Base-by-base conservation (phyloP, 495 filamentous ascomycete species). In the Bathelium albidoporum region DNA sequence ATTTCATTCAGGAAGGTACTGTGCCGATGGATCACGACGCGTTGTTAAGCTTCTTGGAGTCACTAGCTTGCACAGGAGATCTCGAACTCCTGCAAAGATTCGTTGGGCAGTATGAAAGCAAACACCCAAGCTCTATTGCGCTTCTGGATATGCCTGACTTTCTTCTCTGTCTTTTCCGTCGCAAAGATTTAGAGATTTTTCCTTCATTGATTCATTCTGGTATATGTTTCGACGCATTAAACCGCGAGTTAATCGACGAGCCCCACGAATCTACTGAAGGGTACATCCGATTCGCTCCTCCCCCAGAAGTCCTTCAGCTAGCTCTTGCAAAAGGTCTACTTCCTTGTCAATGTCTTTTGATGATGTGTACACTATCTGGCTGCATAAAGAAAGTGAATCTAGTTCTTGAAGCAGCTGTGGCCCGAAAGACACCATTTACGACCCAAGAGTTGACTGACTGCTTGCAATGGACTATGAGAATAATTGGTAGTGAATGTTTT, bases 271-370 rank as follows among this genome's bases (percentile, higher is more conserved):
- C 29, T 20, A 24, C 0, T 12, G 16, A 10, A 55, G 0, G 5
- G 24, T 26, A n/a, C 12, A 24, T 9, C 49, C 5, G 12, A 2
- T 28, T 55, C 2, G 26, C 5, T 28, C 24, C 9, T 55, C 24
- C 20, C 49, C 49, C 49, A 1, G 0, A 55, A 55, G 49, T 55
- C 16, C 49, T 55, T 29, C 0, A 55, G 29, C 29, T 29, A 29
- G 49, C 49, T 5, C 49, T 55, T 55, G 49, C 49, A 0, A 26
- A 55, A 1, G 49, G 49, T 28, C 49, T 55, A 16, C 24, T 26
- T 26, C 49, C 49, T 55, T 55, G 49, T 55, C 49, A 29, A 29
- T n/a, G 22, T 55, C 49, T 55, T 29, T 55, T 55, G 49, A 29
- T 29, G 16, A 55, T 55, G 49, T 55, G 49, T 24, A 55, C 24